Conservation (phyloP, 1,139 yeast genomes). For the Suhomyces terraborum region DNA sequence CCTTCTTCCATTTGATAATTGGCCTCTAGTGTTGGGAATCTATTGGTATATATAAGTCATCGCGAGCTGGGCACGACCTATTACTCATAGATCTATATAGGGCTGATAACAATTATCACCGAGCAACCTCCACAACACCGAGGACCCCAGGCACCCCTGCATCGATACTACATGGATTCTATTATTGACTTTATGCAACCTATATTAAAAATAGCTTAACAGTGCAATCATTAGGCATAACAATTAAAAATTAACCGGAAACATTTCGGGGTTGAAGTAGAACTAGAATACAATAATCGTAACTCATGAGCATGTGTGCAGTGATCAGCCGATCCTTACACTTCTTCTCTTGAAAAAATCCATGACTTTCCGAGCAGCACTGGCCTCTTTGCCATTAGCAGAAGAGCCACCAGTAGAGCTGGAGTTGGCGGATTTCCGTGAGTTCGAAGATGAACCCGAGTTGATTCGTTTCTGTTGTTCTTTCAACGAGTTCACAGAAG, state of each 20-base stretch:
- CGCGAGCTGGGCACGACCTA: constrained; percentile 1
- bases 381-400: constrained; percentile 52
- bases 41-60: neutral
- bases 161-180: too few species aligned
- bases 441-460: constrained; percentile 20
- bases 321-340: constrained; percentile 34
- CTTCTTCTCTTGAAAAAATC: constrained; percentile 82
- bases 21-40: neutral
- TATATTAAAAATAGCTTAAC: constrained; percentile 6
- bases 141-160: too few species aligned
- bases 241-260: constrained; percentile 6
- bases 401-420: constrained; percentile 21
- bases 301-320: constrained; percentile 6
- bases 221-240: constrained; percentile 11
- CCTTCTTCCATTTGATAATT: constrained; percentile 4
- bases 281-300: constrained; percentile 8
- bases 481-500: constrained; percentile 5
- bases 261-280: too few species aligned
- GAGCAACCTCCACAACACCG: neutral
- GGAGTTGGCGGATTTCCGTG: constrained; percentile 18
- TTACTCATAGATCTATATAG: neutral
- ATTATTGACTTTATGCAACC: constrained; percentile 2
- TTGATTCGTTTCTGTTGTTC: constrained; percentile 19
- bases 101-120: neutral
- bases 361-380: constrained; percentile 77